Evolutionary conservation across 768 basidiomycete species (phyloP).

Genomic region (Clitopilus passeckerianus): DNA sequence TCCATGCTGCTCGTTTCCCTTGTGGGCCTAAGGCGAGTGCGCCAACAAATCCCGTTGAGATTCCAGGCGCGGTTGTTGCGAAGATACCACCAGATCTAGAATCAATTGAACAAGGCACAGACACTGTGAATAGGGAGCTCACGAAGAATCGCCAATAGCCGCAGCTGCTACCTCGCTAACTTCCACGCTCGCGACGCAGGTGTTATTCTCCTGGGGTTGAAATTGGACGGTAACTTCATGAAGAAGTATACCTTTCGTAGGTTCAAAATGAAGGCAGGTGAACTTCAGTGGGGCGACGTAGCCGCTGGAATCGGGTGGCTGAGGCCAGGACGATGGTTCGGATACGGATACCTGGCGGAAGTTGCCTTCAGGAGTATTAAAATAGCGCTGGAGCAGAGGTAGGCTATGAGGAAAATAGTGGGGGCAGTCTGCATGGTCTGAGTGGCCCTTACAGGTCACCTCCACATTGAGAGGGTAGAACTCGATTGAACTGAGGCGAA

Average conservation of each 20-base stretch:
- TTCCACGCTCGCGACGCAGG: neutral
- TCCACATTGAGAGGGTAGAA: constrained; percentile 26
- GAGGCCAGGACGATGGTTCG: constrained; percentile 7
- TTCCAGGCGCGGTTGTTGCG: neutral
- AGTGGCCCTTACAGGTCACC: neutral
- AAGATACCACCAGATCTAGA: constrained; percentile 1
- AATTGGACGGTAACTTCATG: neutral
- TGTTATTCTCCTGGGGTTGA: neutral
- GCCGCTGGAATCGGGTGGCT: neutral
- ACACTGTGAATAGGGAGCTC: constrained; percentile 5
- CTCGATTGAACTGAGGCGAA: constrained; percentile 49
- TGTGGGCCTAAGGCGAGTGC: constrained; percentile 41
- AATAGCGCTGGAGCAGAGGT: constrained; percentile 14
- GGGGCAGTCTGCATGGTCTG: neutral
- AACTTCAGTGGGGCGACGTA: neutral
- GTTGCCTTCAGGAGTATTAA: constrained; percentile 16
- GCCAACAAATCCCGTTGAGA: constrained; percentile 43
- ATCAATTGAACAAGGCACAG: neutral
- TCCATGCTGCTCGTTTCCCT: constrained; percentile 51
- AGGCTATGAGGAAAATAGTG: neutral
- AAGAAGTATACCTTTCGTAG: neutral
- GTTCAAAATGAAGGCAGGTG: neutral
- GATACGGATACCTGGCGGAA: constrained; percentile 44
- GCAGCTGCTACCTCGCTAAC: constrained; percentile 38
- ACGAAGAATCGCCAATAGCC: constrained; percentile 16